Evolutionary conservation across 2,329 filamentous ascomycete species (phyloP).

Genomic region (Claviceps paspali): DNA sequence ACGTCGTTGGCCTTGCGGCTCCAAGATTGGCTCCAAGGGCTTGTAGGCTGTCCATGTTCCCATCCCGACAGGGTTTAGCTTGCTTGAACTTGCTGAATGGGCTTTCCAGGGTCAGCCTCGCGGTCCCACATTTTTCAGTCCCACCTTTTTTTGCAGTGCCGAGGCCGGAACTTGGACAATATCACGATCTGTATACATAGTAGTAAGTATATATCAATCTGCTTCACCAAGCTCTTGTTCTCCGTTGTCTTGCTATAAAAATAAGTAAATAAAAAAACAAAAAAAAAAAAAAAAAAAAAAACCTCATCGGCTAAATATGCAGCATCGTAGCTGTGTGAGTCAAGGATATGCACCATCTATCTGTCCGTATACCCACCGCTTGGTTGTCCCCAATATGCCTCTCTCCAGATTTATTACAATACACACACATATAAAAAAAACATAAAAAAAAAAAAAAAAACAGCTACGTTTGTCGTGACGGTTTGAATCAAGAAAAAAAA

Average conservation of each 20-base stretch:
- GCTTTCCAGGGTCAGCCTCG: no score
- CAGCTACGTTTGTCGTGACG: no score
- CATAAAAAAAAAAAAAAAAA: neutral
- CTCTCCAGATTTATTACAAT: neutral
- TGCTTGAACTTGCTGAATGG: no score
- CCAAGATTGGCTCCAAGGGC: neutral
- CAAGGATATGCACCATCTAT: neutral
- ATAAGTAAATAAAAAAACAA: neutral
- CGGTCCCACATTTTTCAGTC: no score
- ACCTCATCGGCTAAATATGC: no score
- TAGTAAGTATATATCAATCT: no score
- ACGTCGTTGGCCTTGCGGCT: conserved; percentile 6
- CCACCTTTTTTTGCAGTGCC: no score
- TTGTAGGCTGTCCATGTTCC: conserved; percentile 2
- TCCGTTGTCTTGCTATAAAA: no score
- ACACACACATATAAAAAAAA: neutral
- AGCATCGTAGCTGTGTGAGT: neutral
- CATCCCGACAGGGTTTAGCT: conserved; percentile 7
- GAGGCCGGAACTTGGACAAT: no score
- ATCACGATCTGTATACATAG: no score
- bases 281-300: neutral
- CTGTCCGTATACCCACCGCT: conserved; percentile 4
- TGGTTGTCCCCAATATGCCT: conserved; percentile 1
- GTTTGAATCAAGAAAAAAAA: neutral
- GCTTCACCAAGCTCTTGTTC: no score